phyloP scores from a whole-genome alignment of 2,329 filamentous ascomycete genomes.

The Penicillium palitans region DNA sequence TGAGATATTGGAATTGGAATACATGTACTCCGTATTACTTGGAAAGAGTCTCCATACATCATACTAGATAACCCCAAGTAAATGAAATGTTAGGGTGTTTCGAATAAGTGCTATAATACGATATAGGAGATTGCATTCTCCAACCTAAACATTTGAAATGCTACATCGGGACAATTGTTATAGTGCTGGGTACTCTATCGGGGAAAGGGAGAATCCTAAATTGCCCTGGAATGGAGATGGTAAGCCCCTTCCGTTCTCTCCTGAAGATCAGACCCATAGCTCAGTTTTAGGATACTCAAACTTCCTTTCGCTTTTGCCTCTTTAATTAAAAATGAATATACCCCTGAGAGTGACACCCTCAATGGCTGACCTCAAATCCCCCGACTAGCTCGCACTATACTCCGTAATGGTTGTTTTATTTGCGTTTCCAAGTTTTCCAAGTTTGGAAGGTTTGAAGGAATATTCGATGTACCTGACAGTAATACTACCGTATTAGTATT shows the following conservation, averaged over 20 bases:
- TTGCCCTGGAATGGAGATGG: slow-evolving; percentile 18
- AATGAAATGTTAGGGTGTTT: neutral
- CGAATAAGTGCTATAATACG: neutral
- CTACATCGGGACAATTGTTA: neutral
- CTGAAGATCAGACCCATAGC: slow-evolving; percentile 28
- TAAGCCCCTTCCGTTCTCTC: slow-evolving; percentile 24
- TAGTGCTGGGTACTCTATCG: neutral
- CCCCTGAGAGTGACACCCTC: neutral
- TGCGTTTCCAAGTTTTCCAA: neutral
- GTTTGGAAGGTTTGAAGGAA: neutral
- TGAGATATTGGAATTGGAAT: neutral
- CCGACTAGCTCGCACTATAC: neutral
- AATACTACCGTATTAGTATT: neutral
- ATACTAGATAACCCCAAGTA: neutral
- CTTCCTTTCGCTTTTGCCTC: neutral
- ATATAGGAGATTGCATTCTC: neutral
- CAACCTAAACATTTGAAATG: neutral
- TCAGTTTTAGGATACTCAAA: neutral
- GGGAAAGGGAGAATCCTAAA: slow-evolving; percentile 3
- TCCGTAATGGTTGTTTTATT: neutral
- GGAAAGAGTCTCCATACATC: neutral
- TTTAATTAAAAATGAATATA: slow-evolving; percentile 2
- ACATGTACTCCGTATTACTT: neutral
- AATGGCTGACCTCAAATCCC: slow-evolving; percentile 8
- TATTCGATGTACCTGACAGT: neutral